These are phyloP conservation scores for Apiotrichum veenhuisii DNA, from an alignment of 1,284 basidiomycete genomes.

Conservation along the genomic window DNA sequence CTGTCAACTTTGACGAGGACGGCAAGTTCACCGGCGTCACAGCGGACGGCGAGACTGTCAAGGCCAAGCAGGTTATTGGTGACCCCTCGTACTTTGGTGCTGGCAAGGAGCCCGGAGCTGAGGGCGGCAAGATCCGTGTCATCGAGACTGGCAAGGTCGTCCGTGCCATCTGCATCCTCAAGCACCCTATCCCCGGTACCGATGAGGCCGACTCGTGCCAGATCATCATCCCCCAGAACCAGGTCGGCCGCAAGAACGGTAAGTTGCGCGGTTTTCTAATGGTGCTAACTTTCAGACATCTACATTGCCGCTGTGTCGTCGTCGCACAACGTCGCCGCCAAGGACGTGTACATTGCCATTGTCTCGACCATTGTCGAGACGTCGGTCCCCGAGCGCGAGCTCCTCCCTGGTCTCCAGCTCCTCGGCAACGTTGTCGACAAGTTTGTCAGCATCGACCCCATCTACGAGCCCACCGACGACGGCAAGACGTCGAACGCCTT, in stretches of 20 bases:
- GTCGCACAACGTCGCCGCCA: conserved; percentile 95
- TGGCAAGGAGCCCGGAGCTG: conserved; percentile 51
- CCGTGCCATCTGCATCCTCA: conserved; percentile 94
- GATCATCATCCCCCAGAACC: conserved; percentile 98
- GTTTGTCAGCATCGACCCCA: conserved; percentile 85
- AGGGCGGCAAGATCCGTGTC: conserved; percentile 73
- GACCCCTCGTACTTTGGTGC: conserved; percentile 96
- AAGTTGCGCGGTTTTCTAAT: conserved; percentile 37
- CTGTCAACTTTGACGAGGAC: conserved; percentile 77
- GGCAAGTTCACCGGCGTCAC: conserved; percentile 94
- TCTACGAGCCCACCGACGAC: conserved; percentile 82
- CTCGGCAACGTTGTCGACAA: conserved; percentile 94
- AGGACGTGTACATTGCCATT: conserved; percentile 91
- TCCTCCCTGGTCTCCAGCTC: conserved; percentile 83
- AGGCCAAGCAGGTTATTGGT: conserved; percentile 96
- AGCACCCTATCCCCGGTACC: conserved; percentile 97
- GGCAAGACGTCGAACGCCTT: conserved; percentile 84
- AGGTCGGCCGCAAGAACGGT: conserved; percentile 92
- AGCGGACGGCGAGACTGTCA: conserved; percentile 86
- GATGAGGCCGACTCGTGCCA: conserved; percentile 88
- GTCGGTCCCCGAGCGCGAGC: conserved; percentile 80
- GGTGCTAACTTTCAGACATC: conserved; percentile 69
- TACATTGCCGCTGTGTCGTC: conserved; percentile 97
- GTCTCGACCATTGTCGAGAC: conserved; percentile 99
- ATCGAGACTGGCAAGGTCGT: conserved; percentile 93